Evolutionary conservation across 73 alveolate genomes (phyloP).

Genomic region (Paramecium octaurelia): DNA sequence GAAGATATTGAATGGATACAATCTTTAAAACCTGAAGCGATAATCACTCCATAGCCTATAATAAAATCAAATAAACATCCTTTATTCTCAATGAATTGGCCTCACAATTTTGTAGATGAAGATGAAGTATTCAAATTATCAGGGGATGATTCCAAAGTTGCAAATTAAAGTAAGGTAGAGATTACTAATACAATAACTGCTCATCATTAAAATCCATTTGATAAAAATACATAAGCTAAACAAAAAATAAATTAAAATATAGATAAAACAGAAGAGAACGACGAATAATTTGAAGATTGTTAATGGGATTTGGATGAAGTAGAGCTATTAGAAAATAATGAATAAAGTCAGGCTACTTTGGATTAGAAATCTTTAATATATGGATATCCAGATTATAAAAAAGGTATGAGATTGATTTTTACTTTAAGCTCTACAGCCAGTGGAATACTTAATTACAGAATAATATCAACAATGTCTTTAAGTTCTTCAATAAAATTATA

Average conservation of each 20-base stretch:
- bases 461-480: background rate
- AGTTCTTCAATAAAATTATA: background rate
- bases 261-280: background rate
- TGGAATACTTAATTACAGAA: background rate
- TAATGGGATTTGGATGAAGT: constrained; percentile 31
- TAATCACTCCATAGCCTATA: background rate
- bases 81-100: constrained; percentile 18
- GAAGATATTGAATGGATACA: background rate
- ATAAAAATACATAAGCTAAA: background rate
- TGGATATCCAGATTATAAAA: constrained; percentile 42
- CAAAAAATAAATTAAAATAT: background rate
- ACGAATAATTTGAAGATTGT: background rate
- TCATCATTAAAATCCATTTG: background rate
- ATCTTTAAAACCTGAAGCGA: background rate
- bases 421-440: background rate
- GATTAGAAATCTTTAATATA: background rate
- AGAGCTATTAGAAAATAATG: background rate
- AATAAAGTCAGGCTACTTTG: background rate
- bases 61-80: background rate
- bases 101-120: constrained; percentile 26
- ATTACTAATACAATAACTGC: background rate
- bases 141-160: background rate
- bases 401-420: background rate
- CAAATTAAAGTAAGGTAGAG: background rate
- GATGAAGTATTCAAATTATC: background rate